Percentiles rank a stretch among this genome's conserved stretches.
Conservation (phyloP, 176 grass and related monocot species). For the Carex parvula region DNA sequence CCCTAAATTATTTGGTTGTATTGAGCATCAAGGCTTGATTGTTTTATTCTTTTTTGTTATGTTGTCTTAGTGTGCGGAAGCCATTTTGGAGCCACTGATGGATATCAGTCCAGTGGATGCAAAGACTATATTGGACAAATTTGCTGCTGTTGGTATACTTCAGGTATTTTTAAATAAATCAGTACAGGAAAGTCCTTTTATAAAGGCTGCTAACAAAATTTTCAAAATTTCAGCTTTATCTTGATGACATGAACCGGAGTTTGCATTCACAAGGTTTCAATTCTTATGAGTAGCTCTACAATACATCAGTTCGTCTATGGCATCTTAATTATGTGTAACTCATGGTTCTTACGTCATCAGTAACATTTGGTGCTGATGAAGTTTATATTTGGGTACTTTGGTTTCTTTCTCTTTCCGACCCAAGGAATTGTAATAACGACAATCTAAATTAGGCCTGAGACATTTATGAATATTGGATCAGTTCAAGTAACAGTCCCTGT, state of each 20-base stretch:
- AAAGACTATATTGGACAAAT: conserved; percentile 87
- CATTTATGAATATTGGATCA: not conserved
- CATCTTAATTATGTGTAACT: not conserved
- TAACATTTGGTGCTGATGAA: not conserved
- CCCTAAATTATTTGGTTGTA: not conserved
- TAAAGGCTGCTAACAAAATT: not conserved
- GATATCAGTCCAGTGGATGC: conserved; percentile 46
- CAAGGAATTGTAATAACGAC: not conserved
- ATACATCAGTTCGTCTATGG: not conserved
- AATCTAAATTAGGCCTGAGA: not conserved
- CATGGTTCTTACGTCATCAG: not conserved
- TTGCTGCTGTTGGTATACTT: conserved; percentile 88
- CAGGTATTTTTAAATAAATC: conserved; percentile 39
- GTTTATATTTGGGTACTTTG: not conserved
- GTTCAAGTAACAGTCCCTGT: not conserved
- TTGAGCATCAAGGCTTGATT: conserved; percentile 4
- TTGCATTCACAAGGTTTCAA: conserved; percentile 18
- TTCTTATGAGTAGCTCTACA: conserved; percentile 17
- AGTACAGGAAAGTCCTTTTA: not conserved
- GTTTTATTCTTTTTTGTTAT: conserved; percentile 14
- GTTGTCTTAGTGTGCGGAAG: conserved; percentile 63
- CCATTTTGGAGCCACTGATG: conserved; percentile 57
- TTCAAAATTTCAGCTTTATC: conserved; percentile 42
- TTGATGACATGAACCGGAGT: conserved; percentile 73
- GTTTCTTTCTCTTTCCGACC: not conserved